Base-by-base conservation (phyloP, 768 basidiomycete species). In the Phaffia australis region DNA sequence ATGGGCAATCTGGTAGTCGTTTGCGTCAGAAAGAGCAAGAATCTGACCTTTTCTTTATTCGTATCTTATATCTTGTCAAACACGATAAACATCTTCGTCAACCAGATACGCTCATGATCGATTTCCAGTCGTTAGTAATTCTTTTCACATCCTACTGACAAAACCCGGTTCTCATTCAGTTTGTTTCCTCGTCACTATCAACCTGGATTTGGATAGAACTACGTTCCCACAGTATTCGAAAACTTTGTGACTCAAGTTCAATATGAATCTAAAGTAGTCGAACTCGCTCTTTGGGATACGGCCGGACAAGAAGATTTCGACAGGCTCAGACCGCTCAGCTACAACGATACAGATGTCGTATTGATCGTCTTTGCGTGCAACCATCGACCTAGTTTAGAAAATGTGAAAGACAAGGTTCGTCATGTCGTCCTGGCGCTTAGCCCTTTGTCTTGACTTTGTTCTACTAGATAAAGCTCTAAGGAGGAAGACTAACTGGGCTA, bases 221-320 rank as follows among this genome's bases (percentile, higher is more conserved):
- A 93, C 73, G 88, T 90, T 64, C 60, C 35, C 30, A 60, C 56
- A 0, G 48, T 64, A 4, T 56, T 68, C 57, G 47, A 69, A 62
- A 69, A 64, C 56, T 32, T 63, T 50, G 65, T 71, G 2, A 61
- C 88, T 16, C 85, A 87, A 70, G 87, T 92, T 48, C 80, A 84
- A 58, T 89, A 87, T 72, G 90, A 93, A 29, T 85, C 87, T 64
- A 92, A 91, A 77, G 80, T 88, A 23, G 85, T 99, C 69, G 90
- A 95, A 74, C 83, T 99, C 52, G 94, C 95, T n/a, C 81, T 99
- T 21, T 99, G 94, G 91, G 92, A 97, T 77, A 97, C 92, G 0
- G 92, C 92, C 0, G 92, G 92, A 30, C 92, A 95, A 76, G 92
- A 97, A 78, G 92, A 97, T 79, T 97, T 76, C 61, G 77, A 77